Base-by-base conservation (phyloP, 805 yeast species). In the Sungouiella blattae region DNA sequence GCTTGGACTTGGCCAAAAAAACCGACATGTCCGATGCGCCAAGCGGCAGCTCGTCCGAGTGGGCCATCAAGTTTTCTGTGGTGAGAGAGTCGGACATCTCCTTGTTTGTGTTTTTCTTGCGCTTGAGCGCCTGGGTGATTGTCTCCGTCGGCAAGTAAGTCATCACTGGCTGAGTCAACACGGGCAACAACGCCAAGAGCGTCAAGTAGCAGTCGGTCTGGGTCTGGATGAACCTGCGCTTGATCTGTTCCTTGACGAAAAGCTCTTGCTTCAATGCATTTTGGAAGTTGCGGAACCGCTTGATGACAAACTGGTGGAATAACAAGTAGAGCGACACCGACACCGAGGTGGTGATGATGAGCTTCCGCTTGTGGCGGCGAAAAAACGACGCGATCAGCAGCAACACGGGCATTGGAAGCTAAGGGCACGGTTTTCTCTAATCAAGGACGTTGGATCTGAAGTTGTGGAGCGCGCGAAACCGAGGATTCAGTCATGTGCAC, bases 191-290 rank as follows among this genome's bases (percentile, higher is more conserved):
- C 4, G 94, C 89, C 54, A 85, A 69, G 34, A 89, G 77, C 0
- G 97, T 91, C 63, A 78, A 79, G 34, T 83, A 71, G 30, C 96
- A 86, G 59, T 91, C 98, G 47, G 81, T 80, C 53, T 89, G 97
- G 8, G 96, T 91, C 64, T 88, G 96, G 33, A 83, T 79, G 51
- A 88, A 91, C 39, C 97, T 67, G 47, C 93, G 72, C 47, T 81
- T 81, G 40, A 89, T 83, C 40, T 68, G 73, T 41, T 66, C 69
- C 49, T 67, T 65, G 36, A 66, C 64, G 32, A 60, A 57, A 33
- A 64, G 53, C 39, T 68, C 73, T 43, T 67, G 69, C 34, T 47
- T 55, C 43, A 68, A 52, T 4, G 66, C 49, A 36, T 62, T 58
- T 42, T 67, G 71, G 48, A 66, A 64, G 47, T 62, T 53, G 34